A percentile compares a stretch with the other conserved stretches of the same genome.
phyloP scores from a whole-genome alignment of 2,329 filamentous ascomycete genomes.

The Cercospora janseana region DNA sequence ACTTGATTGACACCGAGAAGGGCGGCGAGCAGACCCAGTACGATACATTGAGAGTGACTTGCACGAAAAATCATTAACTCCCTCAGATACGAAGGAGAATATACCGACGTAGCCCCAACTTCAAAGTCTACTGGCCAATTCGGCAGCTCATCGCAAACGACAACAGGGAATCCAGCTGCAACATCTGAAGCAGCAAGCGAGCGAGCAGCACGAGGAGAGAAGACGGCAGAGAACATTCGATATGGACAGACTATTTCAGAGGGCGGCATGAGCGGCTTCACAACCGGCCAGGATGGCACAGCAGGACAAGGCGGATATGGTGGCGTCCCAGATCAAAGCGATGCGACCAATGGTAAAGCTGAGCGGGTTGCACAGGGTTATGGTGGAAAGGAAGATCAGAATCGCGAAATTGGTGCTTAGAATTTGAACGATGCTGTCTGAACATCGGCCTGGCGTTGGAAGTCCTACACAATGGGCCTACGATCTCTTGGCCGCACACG shows the following conservation, averaged over 20 bases:
- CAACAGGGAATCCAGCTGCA: conserved; percentile 36
- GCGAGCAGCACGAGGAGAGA: conserved; percentile 42
- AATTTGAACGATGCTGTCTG: no score
- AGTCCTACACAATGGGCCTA: no score
- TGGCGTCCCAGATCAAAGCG: conserved; percentile 28
- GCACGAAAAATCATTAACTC: neutral
- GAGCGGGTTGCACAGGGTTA: conserved; percentile 41
- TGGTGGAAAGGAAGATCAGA: conserved; percentile 40
- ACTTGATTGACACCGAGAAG: conserved; percentile 58
- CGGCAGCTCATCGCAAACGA: conserved; percentile 36
- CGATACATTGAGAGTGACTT: neutral
- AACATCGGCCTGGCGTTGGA: no score
- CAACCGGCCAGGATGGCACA: conserved; percentile 41
- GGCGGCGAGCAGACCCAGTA: conserved; percentile 62
- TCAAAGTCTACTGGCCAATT: conserved; percentile 58
- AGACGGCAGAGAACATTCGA: conserved; percentile 53
- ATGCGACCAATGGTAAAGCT: conserved; percentile 39
- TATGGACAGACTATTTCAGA: conserved; percentile 59
- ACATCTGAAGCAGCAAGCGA: conserved; percentile 36
- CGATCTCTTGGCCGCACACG: no score
- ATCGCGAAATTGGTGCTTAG: conserved; percentile 10
- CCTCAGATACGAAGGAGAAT: conserved; percentile 59
- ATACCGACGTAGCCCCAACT: conserved; percentile 51
- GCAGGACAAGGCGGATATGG: conserved; percentile 41
- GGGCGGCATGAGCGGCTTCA: conserved; percentile 56